A percentile compares a stretch with the other conserved stretches of the same genome.
Conservation (phyloP, 164 flowering plant species). For the Kalanchoe fedtschenkoi region DNA sequence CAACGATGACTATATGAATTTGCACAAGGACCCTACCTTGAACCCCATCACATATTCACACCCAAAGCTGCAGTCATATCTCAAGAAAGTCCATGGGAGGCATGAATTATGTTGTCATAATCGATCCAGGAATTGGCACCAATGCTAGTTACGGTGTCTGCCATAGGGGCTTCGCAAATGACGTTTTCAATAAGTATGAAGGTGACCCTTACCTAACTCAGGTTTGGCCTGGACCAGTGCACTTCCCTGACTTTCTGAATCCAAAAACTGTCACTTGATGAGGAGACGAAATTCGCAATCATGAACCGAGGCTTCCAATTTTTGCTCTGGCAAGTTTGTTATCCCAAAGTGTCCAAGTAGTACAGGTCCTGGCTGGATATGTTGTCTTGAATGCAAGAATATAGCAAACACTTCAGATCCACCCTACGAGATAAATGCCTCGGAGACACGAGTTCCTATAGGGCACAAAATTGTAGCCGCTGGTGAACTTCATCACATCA, state of each 20-base stretch:
- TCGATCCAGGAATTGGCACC: constrained; percentile 80
- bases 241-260: constrained; percentile 92
- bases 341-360: constrained; percentile 69
- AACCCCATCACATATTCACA: constrained; percentile 61
- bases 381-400: constrained; percentile 92
- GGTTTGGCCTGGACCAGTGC: constrained; percentile 92
- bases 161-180: constrained; percentile 54
- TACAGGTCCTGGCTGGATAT: constrained; percentile 65
- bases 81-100: constrained; percentile 59
- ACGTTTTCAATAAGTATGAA: constrained; percentile 73
- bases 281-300: constrained; percentile 68
- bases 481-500: constrained; percentile 80
- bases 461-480: constrained; percentile 87
- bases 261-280: constrained; percentile 71
- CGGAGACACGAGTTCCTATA: constrained; percentile 48
- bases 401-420: constrained; percentile 73
- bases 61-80: constrained; percentile 53
- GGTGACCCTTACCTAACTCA: constrained; percentile 78
- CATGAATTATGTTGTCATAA: constrained; percentile 76
- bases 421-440: constrained; percentile 91
- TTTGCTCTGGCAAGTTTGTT: constrained; percentile 66
- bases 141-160: constrained; percentile 64
- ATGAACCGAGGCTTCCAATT: constrained; percentile 71
- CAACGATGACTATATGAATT: constrained; percentile 95
- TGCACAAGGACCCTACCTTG: constrained; percentile 85